Evolutionary conservation across 1,139 yeast genomes (phyloP).

Genomic region (Magnusiomyces tetraspermus): DNA sequence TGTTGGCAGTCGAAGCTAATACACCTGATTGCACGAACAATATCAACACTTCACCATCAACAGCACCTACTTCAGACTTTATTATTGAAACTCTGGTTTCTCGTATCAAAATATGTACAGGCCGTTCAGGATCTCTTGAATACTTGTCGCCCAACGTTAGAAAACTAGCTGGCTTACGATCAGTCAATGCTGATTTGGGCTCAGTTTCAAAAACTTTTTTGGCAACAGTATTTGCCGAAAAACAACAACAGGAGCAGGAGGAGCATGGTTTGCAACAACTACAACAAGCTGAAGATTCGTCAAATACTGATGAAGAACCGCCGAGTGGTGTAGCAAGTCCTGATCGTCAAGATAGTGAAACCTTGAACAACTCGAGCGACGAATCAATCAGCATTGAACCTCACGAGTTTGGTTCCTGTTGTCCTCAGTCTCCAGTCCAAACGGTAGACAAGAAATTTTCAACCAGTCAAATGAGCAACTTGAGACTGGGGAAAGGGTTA

Average conservation of each 20-base stretch:
- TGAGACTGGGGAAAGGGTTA: constrained; percentile 15
- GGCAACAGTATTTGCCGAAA: background rate
- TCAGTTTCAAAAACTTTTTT: constrained; percentile 4
- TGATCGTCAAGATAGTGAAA: background rate
- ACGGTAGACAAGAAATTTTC: background rate
- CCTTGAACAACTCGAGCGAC: background rate
- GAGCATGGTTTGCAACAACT: too few relatives aligned
- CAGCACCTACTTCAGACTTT: background rate
- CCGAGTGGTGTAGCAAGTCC: background rate
- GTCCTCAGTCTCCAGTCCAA: background rate
- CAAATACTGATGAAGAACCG: background rate
- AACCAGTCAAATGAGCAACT: background rate
- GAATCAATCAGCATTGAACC: background rate
- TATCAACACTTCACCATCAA: constrained; percentile 16
- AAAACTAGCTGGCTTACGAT: constrained; percentile 8
- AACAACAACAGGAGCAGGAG: too few relatives aligned
- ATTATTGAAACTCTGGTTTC: constrained; percentile 15
- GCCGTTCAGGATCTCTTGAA: constrained; percentile 26
- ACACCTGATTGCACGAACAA: constrained; percentile 14
- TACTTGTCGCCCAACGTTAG: constrained; percentile 17
- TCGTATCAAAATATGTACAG: constrained; percentile 23
- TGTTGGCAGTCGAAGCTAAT: background rate
- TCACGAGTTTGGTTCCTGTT: background rate
- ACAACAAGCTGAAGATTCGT: too few relatives aligned
- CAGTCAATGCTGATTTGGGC: constrained; percentile 6